Evolutionary conservation across 257 asterid genomes (phyloP).

Genomic region (Handroanthus guayacan): DNA sequence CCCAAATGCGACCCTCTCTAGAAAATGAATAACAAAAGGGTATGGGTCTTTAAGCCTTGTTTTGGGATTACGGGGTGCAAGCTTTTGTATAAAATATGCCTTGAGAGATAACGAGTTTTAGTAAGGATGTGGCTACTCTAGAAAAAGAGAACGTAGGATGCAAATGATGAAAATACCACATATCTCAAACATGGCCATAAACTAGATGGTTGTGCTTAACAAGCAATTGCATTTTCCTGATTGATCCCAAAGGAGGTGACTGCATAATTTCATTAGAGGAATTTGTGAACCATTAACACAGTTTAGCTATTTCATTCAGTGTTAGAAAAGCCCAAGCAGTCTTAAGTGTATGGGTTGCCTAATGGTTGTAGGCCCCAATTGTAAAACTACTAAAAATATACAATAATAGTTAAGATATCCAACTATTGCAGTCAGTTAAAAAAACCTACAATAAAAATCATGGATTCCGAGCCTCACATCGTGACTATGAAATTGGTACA

Average conservation of each 20-base stretch:
- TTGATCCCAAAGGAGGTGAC: background rate
- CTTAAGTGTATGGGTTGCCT: slow-evolving; percentile 9
- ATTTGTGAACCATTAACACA: slow-evolving; percentile 1
- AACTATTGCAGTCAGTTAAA: background rate
- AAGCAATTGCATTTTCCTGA: background rate
- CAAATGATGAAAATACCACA: background rate
- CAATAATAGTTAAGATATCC: background rate
- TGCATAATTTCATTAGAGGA: background rate
- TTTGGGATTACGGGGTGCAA: no score
- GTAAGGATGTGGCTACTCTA: background rate
- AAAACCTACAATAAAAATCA: background rate
- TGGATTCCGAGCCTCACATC: slow-evolving; percentile 23
- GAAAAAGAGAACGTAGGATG: background rate
- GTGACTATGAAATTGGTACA: slow-evolving; percentile 47
- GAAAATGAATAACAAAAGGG: no score
- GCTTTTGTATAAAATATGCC: no score
- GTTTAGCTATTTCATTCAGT: background rate
- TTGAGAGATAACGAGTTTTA: background rate
- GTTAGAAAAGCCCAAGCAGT: slow-evolving; percentile 12
- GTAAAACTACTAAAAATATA: background rate
- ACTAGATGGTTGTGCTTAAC: background rate
- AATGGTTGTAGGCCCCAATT: background rate
- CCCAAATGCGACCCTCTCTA: no score
- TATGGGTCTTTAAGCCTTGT: no score
- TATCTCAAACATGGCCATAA: background rate